phyloP scores from a whole-genome alignment of 2,329 filamentous ascomycete species.

The Cladosporium sp. region DNA sequence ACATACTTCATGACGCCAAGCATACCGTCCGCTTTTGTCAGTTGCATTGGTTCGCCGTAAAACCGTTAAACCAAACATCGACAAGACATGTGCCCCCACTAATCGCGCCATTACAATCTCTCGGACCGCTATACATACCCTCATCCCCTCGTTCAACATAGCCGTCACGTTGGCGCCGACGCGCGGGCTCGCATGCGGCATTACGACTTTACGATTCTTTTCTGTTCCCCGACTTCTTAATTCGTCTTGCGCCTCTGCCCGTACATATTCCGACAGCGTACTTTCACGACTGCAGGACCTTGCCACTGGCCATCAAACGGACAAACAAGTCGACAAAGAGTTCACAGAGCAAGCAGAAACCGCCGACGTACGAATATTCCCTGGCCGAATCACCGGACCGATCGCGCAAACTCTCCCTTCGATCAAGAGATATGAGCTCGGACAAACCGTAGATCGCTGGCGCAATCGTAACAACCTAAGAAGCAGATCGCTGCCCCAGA shows the following conservation, averaged over 20 bases:
- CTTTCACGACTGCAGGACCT: neutral
- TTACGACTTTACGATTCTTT: slow-evolving; percentile 17
- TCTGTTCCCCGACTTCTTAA: neutral
- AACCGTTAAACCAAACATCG: neutral
- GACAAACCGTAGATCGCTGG: slow-evolving; percentile 8
- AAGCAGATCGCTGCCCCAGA: neutral
- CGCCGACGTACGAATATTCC: neutral
- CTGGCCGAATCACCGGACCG: neutral
- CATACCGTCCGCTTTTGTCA: slow-evolving; percentile 4
- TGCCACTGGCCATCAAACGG: neutral
- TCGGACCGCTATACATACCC: neutral
- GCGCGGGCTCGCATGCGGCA: slow-evolving; percentile 9
- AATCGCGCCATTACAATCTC: neutral
- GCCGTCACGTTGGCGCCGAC: slow-evolving; percentile 8
- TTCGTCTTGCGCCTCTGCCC: neutral
- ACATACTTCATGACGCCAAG: neutral
- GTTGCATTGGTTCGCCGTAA: neutral
- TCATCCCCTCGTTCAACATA: neutral
- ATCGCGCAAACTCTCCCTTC: slow-evolving; percentile 3
- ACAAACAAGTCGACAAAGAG: neutral
- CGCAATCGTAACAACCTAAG: neutral
- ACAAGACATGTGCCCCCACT: neutral
- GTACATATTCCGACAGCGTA: slow-evolving; percentile 11
- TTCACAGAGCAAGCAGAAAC: neutral
- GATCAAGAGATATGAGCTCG: slow-evolving; percentile 14